Conservation (phyloP, 192 early-diverging fungal genomes). For the Cladochytrium replicatum region DNA sequence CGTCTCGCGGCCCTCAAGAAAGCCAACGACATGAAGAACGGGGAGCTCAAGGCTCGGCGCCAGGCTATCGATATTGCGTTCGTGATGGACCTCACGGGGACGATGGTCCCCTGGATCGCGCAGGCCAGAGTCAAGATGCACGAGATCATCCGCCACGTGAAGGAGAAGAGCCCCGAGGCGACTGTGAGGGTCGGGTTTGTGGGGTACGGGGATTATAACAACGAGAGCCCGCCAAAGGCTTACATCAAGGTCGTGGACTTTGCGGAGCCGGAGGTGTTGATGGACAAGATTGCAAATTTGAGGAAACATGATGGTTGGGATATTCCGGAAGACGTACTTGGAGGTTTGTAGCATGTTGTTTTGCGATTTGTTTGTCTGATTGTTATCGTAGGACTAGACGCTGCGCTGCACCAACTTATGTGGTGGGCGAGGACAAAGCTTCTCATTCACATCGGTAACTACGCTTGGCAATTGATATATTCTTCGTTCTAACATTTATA, state of each 20-base stretch:
- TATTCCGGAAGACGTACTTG: not conserved
- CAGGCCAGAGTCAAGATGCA: not conserved
- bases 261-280: too few relatives aligned
- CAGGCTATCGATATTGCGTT: not conserved
- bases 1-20: too few relatives aligned
- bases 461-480: too few relatives aligned
- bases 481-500: too few relatives aligned
- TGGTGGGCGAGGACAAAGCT: not conserved
- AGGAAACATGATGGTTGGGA: not conserved
- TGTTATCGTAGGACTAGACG: too few relatives aligned
- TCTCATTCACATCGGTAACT: not conserved
- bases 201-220: not conserved
- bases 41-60: not conserved
- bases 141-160: not conserved
- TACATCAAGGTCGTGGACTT: too few relatives aligned
- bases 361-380: too few relatives aligned
- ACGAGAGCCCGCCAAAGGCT: not conserved
- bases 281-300: too few relatives aligned
- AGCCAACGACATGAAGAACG: too few relatives aligned
- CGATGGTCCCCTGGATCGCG: not conserved
- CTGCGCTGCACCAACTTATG: not conserved
- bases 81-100: not conserved
- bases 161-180: not conserved
- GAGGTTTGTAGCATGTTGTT: too few relatives aligned
- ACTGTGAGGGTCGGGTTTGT: not conserved